These are phyloP conservation scores for Trichoderma oligosporum DNA, from an alignment of 2,329 filamentous ascomycete genomes.

Conservation along the genomic window DNA sequence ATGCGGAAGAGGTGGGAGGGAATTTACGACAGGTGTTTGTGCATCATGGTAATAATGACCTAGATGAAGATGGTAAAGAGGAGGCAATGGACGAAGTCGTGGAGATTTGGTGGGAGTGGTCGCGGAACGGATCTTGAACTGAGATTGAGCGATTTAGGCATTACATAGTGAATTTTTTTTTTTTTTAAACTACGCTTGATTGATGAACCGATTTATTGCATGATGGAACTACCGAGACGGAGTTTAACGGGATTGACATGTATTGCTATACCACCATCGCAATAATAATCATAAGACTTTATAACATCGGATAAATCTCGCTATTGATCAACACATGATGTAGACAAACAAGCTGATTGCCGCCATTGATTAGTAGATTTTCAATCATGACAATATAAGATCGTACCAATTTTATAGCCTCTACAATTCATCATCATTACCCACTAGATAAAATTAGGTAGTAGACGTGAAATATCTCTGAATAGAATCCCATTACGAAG, in stretches of 20 bases:
- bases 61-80: slow-evolving; percentile 37
- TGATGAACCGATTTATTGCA: background rate
- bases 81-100: slow-evolving; percentile 42
- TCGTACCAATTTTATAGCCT: too few relatives aligned
- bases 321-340: background rate
- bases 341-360: too few relatives aligned
- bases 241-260: background rate
- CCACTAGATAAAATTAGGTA: background rate
- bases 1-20: slow-evolving; percentile 41
- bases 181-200: background rate
- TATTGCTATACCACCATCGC: background rate
- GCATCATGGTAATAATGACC: slow-evolving; percentile 24
- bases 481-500: background rate
- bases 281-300: background rate
- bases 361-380: background rate
- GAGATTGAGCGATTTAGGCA: background rate
- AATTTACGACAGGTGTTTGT: slow-evolving; percentile 55
- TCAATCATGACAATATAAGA: background rate
- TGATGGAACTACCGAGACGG: background rate
- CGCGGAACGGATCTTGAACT: background rate
- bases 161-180: background rate
- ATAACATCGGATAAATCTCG: background rate
- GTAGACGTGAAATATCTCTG: background rate
- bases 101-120: slow-evolving; percentile 45
- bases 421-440: too few relatives aligned